Percentiles rank a stretch among this genome's conserved stretches.
Conservation (phyloP, 306 rosid genomes). For the Sicyos edulis region DNA sequence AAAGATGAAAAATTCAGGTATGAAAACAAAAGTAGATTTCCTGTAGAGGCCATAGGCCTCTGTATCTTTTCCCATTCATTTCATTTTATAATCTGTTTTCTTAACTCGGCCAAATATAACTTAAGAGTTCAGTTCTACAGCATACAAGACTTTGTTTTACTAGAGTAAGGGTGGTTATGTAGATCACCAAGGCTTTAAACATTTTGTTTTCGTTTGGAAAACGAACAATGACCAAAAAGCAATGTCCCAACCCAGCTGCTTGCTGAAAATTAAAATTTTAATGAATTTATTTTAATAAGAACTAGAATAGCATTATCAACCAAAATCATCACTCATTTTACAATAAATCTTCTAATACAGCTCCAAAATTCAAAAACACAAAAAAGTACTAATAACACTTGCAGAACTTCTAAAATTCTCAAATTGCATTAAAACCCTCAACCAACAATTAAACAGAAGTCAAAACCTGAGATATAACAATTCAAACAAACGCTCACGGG, state of each 20-base stretch:
- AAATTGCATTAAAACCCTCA: neutral
- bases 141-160: neutral
- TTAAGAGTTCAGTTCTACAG: neutral
- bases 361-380: neutral
- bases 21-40: neutral
- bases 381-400: neutral
- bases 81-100: neutral
- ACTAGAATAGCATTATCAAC: neutral
- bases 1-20: neutral
- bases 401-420: neutral
- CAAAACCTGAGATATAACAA: no score
- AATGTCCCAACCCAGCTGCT: neutral
- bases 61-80: neutral
- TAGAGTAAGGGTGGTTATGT: no score
- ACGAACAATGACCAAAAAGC: neutral
- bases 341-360: no score
- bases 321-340: neutral
- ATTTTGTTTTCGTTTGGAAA: neutral
- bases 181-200: neutral
- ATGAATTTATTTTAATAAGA: neutral
- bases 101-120: neutral
- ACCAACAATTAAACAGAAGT: neutral
- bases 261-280: neutral
- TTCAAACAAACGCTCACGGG: no score
- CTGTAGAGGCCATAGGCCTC: no score